These are phyloP conservation scores for Dictyostelium intermedium DNA, from an alignment of 78 protist genomes.

Conservation along the genomic window DNA sequence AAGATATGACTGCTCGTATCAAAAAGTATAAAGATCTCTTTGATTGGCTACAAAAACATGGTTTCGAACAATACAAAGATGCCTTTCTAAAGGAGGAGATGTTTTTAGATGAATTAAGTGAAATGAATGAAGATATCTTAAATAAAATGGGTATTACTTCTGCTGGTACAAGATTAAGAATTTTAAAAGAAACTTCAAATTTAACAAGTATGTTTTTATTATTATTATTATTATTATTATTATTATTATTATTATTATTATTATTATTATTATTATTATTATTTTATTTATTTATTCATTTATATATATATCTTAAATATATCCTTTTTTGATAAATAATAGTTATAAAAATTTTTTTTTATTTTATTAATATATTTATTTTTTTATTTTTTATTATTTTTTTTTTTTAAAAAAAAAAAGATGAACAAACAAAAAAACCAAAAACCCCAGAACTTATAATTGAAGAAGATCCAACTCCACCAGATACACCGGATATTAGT, in stretches of 20 bases:
- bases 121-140: constrained; percentile 49
- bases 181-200: constrained; percentile 17
- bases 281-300: too few species aligned
- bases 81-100: constrained; percentile 69
- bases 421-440: not conserved
- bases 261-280: not conserved
- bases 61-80: constrained; percentile 62
- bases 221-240: not conserved
- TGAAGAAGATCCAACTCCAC: constrained; percentile 32
- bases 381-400: not conserved
- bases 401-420: not conserved
- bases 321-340: too few species aligned
- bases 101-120: constrained; percentile 62
- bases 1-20: constrained; percentile 51
- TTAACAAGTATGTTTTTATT: constrained; percentile 1
- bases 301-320: too few species aligned
- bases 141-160: constrained; percentile 50
- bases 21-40: constrained; percentile 63
- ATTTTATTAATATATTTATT: too few species aligned
- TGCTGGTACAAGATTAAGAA: constrained; percentile 57
- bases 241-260: not conserved
- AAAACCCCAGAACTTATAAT: not conserved
- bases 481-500: constrained; percentile 38
- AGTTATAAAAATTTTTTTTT: too few species aligned
- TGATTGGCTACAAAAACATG: constrained; percentile 54